These are phyloP conservation scores for Aspergillus brasiliensis DNA, from an alignment of 2,329 filamentous ascomycete genomes.

Conservation along the genomic window DNA sequence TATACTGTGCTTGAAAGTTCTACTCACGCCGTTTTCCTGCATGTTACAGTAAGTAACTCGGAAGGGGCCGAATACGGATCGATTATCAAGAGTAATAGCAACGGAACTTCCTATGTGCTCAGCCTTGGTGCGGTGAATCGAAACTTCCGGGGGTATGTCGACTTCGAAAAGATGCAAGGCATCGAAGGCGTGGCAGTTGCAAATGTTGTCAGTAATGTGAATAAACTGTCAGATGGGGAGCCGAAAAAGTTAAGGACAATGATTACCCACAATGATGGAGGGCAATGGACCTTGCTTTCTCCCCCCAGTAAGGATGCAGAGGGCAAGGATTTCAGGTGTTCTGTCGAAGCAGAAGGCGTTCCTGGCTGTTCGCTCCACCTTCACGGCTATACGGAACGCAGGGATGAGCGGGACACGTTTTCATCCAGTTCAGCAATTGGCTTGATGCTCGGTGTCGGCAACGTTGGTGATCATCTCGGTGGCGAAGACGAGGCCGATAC, in stretches of 20 bases:
- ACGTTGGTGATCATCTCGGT: conserved; percentile 75
- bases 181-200: conserved; percentile 87
- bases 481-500: conserved; percentile 75
- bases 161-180: conserved; percentile 94
- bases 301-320: conserved; percentile 73
- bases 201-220: conserved; percentile 77
- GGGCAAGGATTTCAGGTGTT: conserved; percentile 71
- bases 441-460: conserved; percentile 87
- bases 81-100: conserved; percentile 97
- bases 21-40: conserved; percentile 90
- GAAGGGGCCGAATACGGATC: conserved; percentile 73
- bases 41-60: conserved; percentile 75
- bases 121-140: conserved; percentile 81
- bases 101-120: conserved; percentile 91
- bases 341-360: conserved; percentile 52
- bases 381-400: conserved; percentile 91
- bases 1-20: conserved; percentile 96
- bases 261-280: conserved; percentile 96
- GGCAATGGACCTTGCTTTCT: conserved; percentile 76
- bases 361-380: conserved; percentile 83
- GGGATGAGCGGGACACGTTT: conserved; percentile 79
- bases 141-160: conserved; percentile 75
- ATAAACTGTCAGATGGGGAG: conserved; percentile 59
- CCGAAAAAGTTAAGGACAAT: conserved; percentile 82
- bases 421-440: conserved; percentile 87